These are phyloP conservation scores for Hypoxylon trugodes DNA, from an alignment of 495 filamentous ascomycete genomes.

Conservation along the genomic window DNA sequence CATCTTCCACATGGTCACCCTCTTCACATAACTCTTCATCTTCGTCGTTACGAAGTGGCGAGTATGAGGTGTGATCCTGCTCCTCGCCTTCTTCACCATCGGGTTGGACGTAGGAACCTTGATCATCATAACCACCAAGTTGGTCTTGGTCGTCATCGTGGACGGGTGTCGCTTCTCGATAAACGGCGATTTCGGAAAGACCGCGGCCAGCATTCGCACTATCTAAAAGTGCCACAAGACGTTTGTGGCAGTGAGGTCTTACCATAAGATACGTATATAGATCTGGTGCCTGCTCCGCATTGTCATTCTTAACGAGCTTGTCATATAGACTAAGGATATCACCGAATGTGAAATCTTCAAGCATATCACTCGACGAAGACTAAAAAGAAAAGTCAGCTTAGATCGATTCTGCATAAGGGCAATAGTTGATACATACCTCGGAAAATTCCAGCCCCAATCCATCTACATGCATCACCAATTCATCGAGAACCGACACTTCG, in stretches of 20 bases:
- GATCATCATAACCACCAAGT: constrained; percentile 9
- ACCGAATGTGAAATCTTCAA: constrained; percentile 44
- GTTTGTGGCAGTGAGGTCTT: constrained; percentile 42
- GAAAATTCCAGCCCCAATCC: constrained; percentile 73
- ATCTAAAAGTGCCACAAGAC: constrained; percentile 44
- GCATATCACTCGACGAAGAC: constrained; percentile 40
- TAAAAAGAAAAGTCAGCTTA: constrained; percentile 35
- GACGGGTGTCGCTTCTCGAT: constrained; percentile 33
- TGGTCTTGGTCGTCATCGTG: constrained; percentile 31
- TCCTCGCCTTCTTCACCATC: not conserved
- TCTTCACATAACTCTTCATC: constrained; percentile 15
- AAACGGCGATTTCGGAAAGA: constrained; percentile 42
- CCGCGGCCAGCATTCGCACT: constrained; percentile 44
- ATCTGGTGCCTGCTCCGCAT: constrained; percentile 23
- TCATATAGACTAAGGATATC: constrained; percentile 48
- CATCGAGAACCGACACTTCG: constrained; percentile 71
- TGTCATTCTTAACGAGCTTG: constrained; percentile 49
- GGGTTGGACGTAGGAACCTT: constrained; percentile 11
- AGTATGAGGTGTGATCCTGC: no score
- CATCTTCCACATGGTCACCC: not conserved
- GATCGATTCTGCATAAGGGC: not conserved
- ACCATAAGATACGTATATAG: constrained; percentile 46
- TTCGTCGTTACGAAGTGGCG: no score
- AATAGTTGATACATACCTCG: constrained; percentile 64
- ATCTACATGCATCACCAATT: constrained; percentile 73